Evolutionary conservation across 176 grass and related monocot species (phyloP).

Genomic region (Oryza australiensis): DNA sequence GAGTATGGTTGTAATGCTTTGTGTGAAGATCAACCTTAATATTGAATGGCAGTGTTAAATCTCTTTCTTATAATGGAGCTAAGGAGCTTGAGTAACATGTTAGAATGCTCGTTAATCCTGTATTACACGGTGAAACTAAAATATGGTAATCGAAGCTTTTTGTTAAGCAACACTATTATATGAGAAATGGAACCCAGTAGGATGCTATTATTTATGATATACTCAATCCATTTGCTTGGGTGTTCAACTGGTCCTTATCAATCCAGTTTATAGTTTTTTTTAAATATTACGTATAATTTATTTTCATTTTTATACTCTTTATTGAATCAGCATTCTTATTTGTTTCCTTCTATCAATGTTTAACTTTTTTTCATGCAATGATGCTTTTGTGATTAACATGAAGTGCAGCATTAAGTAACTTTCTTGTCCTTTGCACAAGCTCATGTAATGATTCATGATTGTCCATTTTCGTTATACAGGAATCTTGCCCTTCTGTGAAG

Average conservation of each 20-base stretch:
- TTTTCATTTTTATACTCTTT: too few species aligned
- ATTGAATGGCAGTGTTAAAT: too few species aligned
- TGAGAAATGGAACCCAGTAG: neutral
- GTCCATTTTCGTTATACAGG: constrained; percentile 40
- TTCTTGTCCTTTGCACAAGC: neutral
- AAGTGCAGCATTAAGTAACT: neutral
- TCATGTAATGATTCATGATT: constrained; percentile 7
- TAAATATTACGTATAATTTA: neutral
- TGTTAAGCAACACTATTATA: neutral
- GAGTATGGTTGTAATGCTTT: too few species aligned
- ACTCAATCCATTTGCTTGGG: neutral
- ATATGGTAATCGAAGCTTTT: neutral
- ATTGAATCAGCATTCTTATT: too few species aligned
- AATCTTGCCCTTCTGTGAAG: constrained; percentile 79
- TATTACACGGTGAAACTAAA: neutral
- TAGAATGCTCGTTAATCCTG: neutral
- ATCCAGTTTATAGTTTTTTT: neutral
- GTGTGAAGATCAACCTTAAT: too few species aligned
- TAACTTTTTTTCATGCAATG: neutral
- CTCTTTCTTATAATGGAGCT: neutral
- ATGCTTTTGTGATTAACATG: neutral
- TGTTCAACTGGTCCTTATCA: neutral
- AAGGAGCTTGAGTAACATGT: neutral
- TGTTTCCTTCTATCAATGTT: neutral
- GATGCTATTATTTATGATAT: neutral